Evolutionary conservation across 176 grass and related monocot species (phyloP).

Genomic region (Bolboschoenus planiculmis): DNA sequence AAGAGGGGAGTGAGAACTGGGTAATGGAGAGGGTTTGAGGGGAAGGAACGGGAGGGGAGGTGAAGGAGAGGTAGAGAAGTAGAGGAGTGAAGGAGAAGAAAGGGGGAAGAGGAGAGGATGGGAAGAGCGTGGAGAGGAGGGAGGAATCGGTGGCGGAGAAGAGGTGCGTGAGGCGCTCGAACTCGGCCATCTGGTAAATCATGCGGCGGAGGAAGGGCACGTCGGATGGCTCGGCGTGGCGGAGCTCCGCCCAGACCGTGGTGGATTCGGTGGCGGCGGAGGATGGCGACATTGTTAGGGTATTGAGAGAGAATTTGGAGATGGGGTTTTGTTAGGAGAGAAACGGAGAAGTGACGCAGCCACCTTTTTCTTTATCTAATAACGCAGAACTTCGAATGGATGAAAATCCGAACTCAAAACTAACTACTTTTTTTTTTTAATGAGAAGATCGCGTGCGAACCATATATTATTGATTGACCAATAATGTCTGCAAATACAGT

Average conservation of each 20-base stretch:
- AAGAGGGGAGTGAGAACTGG: conserved; percentile 33
- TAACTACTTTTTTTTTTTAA: too few relatives aligned
- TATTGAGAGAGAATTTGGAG: not conserved
- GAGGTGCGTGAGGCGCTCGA: conserved; percentile 78
- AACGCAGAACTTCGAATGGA: too few relatives aligned
- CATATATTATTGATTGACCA: too few relatives aligned
- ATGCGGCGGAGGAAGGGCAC: conserved; percentile 75
- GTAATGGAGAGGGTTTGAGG: conserved; percentile 20
- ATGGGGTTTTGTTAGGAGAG: not conserved
- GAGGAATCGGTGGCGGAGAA: conserved; percentile 59
- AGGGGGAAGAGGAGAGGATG: conserved; percentile 29
- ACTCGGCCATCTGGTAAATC: conserved; percentile 84
- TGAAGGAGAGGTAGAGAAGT: conserved; percentile 46
- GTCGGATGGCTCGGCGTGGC: conserved; percentile 48
- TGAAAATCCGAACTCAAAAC: too few relatives aligned
- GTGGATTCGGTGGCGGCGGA: conserved; percentile 28
- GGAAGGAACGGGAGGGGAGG: not conserved
- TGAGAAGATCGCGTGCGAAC: too few relatives aligned
- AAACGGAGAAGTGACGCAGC: not conserved
- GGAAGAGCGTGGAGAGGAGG: conserved; percentile 48
- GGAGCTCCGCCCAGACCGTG: conserved; percentile 66
- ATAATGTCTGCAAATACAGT: too few relatives aligned
- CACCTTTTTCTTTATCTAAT: too few relatives aligned
- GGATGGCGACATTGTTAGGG: conserved; percentile 40
- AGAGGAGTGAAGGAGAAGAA: conserved; percentile 64